These are phyloP conservation scores for Arabidopsis lyrata DNA, from an alignment of 441 rosid species.

Conservation along the genomic window DNA sequence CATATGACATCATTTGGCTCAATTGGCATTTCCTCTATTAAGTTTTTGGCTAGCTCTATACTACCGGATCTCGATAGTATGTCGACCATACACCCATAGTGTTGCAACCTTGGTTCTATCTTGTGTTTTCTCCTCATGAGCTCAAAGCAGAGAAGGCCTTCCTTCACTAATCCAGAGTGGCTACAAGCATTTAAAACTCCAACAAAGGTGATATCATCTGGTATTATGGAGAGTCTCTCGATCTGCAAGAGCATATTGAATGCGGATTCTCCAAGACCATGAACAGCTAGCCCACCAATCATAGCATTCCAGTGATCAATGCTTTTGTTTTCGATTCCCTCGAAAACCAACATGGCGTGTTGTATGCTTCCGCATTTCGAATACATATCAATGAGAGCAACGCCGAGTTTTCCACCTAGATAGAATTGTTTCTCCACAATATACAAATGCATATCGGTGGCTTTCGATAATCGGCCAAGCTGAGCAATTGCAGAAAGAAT, in stretches of 20 bases:
- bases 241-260: slow-evolving; percentile 62
- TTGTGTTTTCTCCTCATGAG: slow-evolving; percentile 72
- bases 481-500: slow-evolving; percentile 66
- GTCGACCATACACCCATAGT: slow-evolving; percentile 70
- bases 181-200: slow-evolving; percentile 63
- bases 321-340: slow-evolving; percentile 46
- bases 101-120: slow-evolving; percentile 61
- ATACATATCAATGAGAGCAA: slow-evolving; percentile 68
- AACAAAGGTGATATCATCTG: slow-evolving; percentile 58
- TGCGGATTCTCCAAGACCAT: slow-evolving; percentile 67
- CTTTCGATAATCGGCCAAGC: slow-evolving; percentile 56
- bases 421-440: slow-evolving; percentile 43
- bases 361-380: slow-evolving; percentile 66
- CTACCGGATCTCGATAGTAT: slow-evolving; percentile 62
- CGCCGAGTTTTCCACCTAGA: slow-evolving; percentile 63
- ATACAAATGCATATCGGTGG: slow-evolving; percentile 52
- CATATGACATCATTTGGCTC: slow-evolving; percentile 66
- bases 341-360: slow-evolving; percentile 56
- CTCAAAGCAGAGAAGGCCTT: slow-evolving; percentile 71
- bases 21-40: slow-evolving; percentile 63
- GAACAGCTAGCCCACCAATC: slow-evolving; percentile 71
- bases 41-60: slow-evolving; percentile 53
- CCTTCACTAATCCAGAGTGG: slow-evolving; percentile 70
- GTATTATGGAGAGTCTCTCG: slow-evolving; percentile 53
- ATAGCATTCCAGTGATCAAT: slow-evolving; percentile 82